Conservation (phyloP, 2,329 filamentous ascomycete species). For the Rutstroemia sydowiana region DNA sequence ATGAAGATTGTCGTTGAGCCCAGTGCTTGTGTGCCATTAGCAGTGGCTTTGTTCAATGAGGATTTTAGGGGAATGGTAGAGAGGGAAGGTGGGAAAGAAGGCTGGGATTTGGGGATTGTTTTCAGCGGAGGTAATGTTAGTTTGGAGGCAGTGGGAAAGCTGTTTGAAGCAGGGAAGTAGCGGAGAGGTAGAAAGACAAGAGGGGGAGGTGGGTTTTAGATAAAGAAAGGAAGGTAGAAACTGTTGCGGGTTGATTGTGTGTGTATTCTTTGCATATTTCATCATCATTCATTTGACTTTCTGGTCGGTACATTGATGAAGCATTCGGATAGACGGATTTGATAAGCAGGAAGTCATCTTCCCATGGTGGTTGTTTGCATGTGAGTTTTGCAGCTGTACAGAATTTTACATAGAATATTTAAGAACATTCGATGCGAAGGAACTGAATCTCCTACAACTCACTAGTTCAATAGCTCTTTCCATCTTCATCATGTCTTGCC, state of each 20-base stretch:
- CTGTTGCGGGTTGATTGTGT: constrained; percentile 17
- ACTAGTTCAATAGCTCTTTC: too few relatives aligned
- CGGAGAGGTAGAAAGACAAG: constrained; percentile 10
- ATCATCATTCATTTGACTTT: too few relatives aligned
- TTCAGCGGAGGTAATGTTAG: constrained; percentile 55
- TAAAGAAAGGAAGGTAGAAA: constrained; percentile 18
- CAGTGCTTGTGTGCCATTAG: constrained; percentile 75
- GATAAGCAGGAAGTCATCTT: too few relatives aligned
- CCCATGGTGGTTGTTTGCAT: too few relatives aligned
- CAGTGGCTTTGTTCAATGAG: constrained; percentile 76
- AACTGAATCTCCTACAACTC: too few relatives aligned
- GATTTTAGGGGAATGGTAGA: constrained; percentile 69
- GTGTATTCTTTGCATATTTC: not conserved
- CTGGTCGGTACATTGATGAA: too few relatives aligned
- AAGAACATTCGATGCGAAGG: too few relatives aligned
- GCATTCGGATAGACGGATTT: too few relatives aligned
- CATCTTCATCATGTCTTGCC: too few relatives aligned
- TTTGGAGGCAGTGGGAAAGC: constrained; percentile 43
- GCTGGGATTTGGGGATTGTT: constrained; percentile 63
- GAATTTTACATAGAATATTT: too few relatives aligned
- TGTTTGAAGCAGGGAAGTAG: constrained; percentile 38
- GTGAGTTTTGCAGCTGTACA: too few relatives aligned
- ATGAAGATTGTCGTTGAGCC: constrained; percentile 91
- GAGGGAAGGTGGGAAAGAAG: constrained; percentile 59
- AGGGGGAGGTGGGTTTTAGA: constrained; percentile 12